Base-by-base conservation (phyloP, 2,329 filamentous ascomycete species). In the Penicillium sp. region DNA sequence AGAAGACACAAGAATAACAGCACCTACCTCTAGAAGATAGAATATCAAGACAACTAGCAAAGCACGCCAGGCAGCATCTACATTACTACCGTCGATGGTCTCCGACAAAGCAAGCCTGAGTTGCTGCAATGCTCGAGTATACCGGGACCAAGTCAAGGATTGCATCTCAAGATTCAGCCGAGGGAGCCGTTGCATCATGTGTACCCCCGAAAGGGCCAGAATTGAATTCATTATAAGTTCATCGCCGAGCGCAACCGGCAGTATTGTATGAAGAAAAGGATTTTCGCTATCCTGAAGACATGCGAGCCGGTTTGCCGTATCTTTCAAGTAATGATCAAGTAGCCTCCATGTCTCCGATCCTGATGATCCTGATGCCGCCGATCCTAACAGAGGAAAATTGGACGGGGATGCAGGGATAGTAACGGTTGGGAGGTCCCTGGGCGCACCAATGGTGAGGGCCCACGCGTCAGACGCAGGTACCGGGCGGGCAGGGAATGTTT, bases 201-300 rank as follows among this genome's bases (percentile, higher is more conserved):
- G 64, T 1, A 57, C 56, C 1, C 62, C 62, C 9, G 62, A 62
- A 19, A 64, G 42, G 15, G 64, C 64, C 38, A 66, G 33, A 30
- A 65, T 61, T 10, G 62, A 59, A 58, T 66, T 62, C 64, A 66
- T 65, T 54, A 65, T 22, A 37, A 66, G 56, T 35, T 65, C 62
- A 44, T 65, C 62, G 33, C 58, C 30, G 3, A 65, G 58, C 40
- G 64, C 64, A 38, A 56, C 60, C 13, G 64, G 62, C 17, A 66
- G 50, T 19, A 66, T 58, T 15, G 62, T 66, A 56, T 65, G 53
- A 24, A 66, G 58, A 53, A 66, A 65, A n/a, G 64, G 62, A 50
- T 66, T 66, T 26, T 62, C 54, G 33, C 44, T 56, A 45, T 65
- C 60, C 33, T 66, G 64, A 26, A 65, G 62, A 62, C 64, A 66